Evolutionary conservation across 164 flowering plant species (phyloP).

Genomic region (grape (Vitis vinifera)): ASM3070453v1 NC_081811.1:3500501-3501000

Average conservation of each 20-base stretch:
- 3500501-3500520: too few species aligned
- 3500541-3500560: conserved; percentile 2
- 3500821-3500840: not conserved
- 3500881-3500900: conserved; percentile 5
- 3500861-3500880: conserved; percentile 5
- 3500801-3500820: conserved; percentile 13
- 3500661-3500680: too few species aligned
- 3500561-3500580: conserved; percentile 2
- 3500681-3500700: too few species aligned
- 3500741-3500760: conserved; percentile 7
- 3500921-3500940: conserved; percentile 12
- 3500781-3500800: conserved; percentile 11
- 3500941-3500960: conserved; percentile 11
- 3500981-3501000: conserved; percentile 9
- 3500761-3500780: conserved; percentile 7
- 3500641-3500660: too few species aligned
- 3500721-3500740: conserved; percentile 6
- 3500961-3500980: conserved; percentile 3
- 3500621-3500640: too few species aligned
- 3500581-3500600: conserved; percentile 1
- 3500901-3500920: conserved; percentile 8
- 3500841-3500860: not conserved
- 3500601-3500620: not conserved
- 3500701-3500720: too few species aligned
- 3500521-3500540: not conserved